phyloP scores from a whole-genome alignment of 495 filamentous ascomycete species.

The Penicillium argentinense region DNA sequence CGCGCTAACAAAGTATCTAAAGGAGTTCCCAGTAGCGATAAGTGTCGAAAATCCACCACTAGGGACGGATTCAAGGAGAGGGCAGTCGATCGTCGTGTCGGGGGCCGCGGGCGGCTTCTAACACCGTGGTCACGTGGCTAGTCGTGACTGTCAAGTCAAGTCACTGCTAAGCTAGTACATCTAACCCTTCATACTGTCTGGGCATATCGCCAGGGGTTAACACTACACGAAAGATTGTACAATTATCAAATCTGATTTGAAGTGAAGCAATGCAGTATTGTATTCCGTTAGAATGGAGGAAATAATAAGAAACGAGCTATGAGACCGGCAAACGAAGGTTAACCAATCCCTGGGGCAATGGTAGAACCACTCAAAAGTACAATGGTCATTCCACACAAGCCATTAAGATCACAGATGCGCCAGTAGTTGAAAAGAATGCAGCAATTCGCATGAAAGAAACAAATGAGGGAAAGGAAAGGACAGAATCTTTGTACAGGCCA shows the following conservation, averaged over 20 bases:
- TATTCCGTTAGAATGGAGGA: constrained; percentile 24
- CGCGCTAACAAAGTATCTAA: constrained; percentile 9
- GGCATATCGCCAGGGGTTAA: too few species aligned
- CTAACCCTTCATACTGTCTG: too few species aligned
- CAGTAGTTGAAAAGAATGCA: constrained; percentile 28
- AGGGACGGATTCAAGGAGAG: neutral
- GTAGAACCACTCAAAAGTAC: constrained; percentile 20
- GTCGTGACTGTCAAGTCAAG: neutral
- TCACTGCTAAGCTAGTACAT: too few species aligned
- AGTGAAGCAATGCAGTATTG: constrained; percentile 32
- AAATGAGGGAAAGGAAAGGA: constrained; percentile 16
- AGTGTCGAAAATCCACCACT: neutral
- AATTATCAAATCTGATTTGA: neutral
- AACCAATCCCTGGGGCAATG: constrained; percentile 14
- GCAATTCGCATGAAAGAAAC: constrained; percentile 14
- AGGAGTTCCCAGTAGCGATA: neutral
- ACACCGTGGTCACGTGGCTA: constrained; percentile 5
- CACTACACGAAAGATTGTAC: too few species aligned
- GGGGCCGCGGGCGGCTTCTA: constrained; percentile 7
- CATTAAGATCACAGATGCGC: constrained; percentile 35
- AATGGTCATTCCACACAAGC: constrained; percentile 26
- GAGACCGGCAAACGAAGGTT: constrained; percentile 31
- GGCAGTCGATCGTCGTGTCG: neutral
- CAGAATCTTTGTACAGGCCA: constrained; percentile 44
- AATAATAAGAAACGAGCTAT: constrained; percentile 26